phyloP scores from a whole-genome alignment of 2,329 filamentous ascomycete species.

The Penicillium hesseltinei region DNA sequence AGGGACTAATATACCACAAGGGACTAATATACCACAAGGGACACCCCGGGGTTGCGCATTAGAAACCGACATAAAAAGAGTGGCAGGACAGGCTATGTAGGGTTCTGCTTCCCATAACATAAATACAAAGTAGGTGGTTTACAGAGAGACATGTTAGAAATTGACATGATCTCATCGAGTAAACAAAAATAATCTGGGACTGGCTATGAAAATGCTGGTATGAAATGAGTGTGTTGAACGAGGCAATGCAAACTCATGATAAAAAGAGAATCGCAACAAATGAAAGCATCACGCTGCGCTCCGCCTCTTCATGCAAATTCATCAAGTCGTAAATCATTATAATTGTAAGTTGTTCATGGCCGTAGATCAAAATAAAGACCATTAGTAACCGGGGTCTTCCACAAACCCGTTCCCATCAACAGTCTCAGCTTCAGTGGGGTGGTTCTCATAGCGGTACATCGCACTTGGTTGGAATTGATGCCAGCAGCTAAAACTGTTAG shows the following conservation, averaged over 20 bases:
- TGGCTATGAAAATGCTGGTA: background rate
- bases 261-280: background rate
- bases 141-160: background rate
- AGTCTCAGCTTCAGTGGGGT: conserved; percentile 25
- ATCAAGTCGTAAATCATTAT: conserved; percentile 23
- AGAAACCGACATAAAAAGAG: background rate
- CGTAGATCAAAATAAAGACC: background rate
- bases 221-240: background rate
- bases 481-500: conserved; percentile 41
- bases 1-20: no score
- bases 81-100: background rate
- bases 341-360: background rate
- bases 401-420: conserved; percentile 16
- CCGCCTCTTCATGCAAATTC: conserved; percentile 2
- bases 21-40: background rate
- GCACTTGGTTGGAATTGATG: conserved; percentile 43
- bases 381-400: conserved; percentile 10
- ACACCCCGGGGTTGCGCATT: background rate
- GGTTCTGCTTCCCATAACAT: background rate
- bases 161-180: background rate
- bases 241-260: background rate
- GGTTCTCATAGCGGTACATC: conserved; percentile 32
- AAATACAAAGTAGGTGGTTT: background rate
- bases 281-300: background rate
- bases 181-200: background rate